These are phyloP conservation scores for Cucumis hystrix DNA, from an alignment of 306 rosid genomes.

Conservation along the genomic window DNA sequence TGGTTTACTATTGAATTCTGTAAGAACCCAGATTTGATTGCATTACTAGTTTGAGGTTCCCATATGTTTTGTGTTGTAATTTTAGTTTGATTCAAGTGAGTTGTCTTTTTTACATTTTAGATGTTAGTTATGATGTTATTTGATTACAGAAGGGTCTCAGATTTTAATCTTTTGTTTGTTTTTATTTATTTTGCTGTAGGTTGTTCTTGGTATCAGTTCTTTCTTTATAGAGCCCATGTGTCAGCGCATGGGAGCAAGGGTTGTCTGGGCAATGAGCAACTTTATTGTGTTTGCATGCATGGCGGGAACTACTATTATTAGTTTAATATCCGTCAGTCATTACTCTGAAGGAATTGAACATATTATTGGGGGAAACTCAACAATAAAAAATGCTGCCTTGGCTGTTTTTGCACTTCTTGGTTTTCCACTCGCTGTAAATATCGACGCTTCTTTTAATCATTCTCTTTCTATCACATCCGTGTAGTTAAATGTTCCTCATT, in stretches of 20 bases:
- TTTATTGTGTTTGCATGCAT: conserved; percentile 89
- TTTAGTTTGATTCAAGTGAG: not conserved
- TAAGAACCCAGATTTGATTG: conserved; percentile 64
- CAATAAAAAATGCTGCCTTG: conserved; percentile 67
- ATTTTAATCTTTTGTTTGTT: conserved; percentile 11
- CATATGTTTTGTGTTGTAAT: conserved; percentile 2
- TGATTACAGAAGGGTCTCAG: not conserved
- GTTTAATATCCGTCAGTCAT: conserved; percentile 46
- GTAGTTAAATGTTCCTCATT: not conserved
- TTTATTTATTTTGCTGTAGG: conserved; percentile 27
- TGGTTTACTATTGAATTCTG: conserved; percentile 99
- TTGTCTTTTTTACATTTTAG: not conserved
- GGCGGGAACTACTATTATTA: conserved; percentile 82
- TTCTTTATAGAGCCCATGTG: conserved; percentile 95
- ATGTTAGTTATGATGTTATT: not conserved
- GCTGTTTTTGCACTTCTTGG: conserved; percentile 88
- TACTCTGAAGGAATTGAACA: conserved; percentile 58
- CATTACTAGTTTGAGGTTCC: not conserved
- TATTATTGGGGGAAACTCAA: conserved; percentile 56
- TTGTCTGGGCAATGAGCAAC: conserved; percentile 95
- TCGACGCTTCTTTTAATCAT: not conserved
- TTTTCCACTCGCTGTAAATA: conserved; percentile 92
- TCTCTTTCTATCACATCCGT: not conserved
- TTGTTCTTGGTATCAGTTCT: conserved; percentile 90
- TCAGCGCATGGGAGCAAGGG: conserved; percentile 68